phyloP scores from a whole-genome alignment of 768 basidiomycete species.

The Lactifluus volemus region DNA sequence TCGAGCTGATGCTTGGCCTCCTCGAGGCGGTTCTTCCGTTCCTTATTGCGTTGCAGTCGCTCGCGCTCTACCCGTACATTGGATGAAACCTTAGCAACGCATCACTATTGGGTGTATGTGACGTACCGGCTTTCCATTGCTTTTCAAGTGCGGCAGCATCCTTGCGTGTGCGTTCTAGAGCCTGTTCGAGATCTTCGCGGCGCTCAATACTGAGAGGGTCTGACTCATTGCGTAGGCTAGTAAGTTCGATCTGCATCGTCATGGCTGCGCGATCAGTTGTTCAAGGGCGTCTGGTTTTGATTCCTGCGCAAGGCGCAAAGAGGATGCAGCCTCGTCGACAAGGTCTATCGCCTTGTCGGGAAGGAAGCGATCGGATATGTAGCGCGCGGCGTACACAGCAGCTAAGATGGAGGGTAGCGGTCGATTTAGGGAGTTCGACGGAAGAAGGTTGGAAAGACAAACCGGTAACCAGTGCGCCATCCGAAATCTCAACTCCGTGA shows the following conservation, averaged over 20 bases:
- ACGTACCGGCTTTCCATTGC: conserved; percentile 66
- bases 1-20: conserved; percentile 81
- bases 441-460: conserved; percentile 13
- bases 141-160: conserved; percentile 53
- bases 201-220: conserved; percentile 80
- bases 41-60: conserved; percentile 58
- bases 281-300: conserved; percentile 83
- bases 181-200: conserved; percentile 52
- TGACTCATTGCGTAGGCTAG: conserved; percentile 80
- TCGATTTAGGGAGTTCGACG: neutral
- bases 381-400: conserved; percentile 75
- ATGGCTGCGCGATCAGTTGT: conserved; percentile 68
- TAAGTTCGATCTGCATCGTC: conserved; percentile 83
- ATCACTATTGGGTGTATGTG: neutral
- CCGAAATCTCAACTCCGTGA: conserved; percentile 88
- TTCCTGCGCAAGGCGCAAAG: conserved; percentile 81
- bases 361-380: conserved; percentile 79
- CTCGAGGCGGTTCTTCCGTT: conserved; percentile 58
- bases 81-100: neutral
- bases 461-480: conserved; percentile 82
- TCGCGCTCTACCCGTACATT: conserved; percentile 44
- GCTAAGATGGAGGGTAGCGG: conserved; percentile 34
- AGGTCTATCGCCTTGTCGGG: conserved; percentile 92
- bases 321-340: conserved; percentile 87
- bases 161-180: conserved; percentile 50